phyloP scores from a whole-genome alignment of 1,284 basidiomycete genomes.

The Puccinia novopanici region DNA sequence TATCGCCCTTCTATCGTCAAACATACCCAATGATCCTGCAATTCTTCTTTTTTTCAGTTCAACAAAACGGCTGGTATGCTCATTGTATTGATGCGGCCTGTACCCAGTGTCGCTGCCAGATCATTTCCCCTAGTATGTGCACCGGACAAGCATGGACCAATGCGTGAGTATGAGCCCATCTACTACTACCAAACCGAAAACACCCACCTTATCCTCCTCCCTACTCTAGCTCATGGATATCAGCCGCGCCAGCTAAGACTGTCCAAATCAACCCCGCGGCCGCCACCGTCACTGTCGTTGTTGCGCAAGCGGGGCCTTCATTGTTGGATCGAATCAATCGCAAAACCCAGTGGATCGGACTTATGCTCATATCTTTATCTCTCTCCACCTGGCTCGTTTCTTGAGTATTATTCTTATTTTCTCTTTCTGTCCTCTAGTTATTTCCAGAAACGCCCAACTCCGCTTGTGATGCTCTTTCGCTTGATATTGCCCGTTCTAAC shows the following conservation, averaged over 20 bases:
- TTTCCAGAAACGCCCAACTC: not conserved
- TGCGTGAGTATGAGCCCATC: slow-evolving; percentile 15
- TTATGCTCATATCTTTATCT: not conserved
- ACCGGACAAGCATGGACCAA: slow-evolving; percentile 34
- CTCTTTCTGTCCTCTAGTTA: no score
- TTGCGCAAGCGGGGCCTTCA: slow-evolving; percentile 29
- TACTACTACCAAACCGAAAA: not conserved
- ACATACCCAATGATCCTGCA: not conserved
- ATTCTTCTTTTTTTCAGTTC: slow-evolving; percentile 10
- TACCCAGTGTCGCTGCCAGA: slow-evolving; percentile 47
- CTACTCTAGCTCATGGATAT: slow-evolving; percentile 4
- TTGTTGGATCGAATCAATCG: slow-evolving; percentile 8
- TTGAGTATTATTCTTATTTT: not conserved
- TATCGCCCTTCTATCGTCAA: no score
- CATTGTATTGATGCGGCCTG: slow-evolving; percentile 39
- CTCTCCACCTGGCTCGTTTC: slow-evolving; percentile 21
- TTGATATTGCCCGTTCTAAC: not conserved
- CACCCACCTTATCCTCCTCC: not conserved
- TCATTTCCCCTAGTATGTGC: slow-evolving; percentile 37
- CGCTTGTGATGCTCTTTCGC: not conserved
- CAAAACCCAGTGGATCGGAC: slow-evolving; percentile 5
- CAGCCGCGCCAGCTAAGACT: slow-evolving; percentile 30
- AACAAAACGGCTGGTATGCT: slow-evolving; percentile 51
- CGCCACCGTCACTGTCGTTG: slow-evolving; percentile 33
- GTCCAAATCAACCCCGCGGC: slow-evolving; percentile 38